Evolutionary conservation across 2,329 filamentous ascomycete genomes (phyloP), one percentile per base, ranked within the genome.

Genomic region (Colletotrichum truncatum): DNA sequence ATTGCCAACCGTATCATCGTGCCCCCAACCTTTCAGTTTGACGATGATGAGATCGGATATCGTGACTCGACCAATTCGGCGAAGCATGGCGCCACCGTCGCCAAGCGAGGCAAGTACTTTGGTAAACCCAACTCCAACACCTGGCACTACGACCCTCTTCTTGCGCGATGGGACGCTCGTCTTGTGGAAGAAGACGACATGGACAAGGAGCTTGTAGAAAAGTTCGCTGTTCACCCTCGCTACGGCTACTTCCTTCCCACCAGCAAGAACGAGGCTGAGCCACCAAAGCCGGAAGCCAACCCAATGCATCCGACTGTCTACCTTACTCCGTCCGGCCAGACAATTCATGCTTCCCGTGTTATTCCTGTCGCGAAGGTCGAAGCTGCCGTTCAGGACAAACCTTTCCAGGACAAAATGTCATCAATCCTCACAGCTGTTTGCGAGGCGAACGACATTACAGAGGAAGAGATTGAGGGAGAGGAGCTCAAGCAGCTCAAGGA

Each of bases 41-140:
- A 84, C 36, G 76, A 83, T 8, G 77, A 82, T 62, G 85, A 89
- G 70, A 89, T 89, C 66, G 87, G 87, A 12, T 89, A 87, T 73
- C 81, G 84, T 21, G 87, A 89, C 70, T 86, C 85, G 4, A 82
- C 82, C 66, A 89, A 89, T 64, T 84, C 86, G 68, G 81, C 82
- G 28, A 80, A 80, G 64, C 84, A 85, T 61, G 84, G 84, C 21
- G 84, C 85, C 48, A 87, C 82, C 32, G 81, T 80, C 68, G 80
- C 81, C 12, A 83, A 84, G 66, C 80, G 86, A 52, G 85, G 85
- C 70, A 84, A 82, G 71, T 88, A 83, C 69, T 77, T 87, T 48
- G 80, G 84, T 67, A 82, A 79, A 26, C 85, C 86, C 36, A 86
- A 87, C 71, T 83, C 82, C 45, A 83, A 82, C 62, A 81, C 80